Evolutionary conservation across 805 yeast genomes (phyloP).

Genomic region (Saccharomycopsis selenospora): DNA sequence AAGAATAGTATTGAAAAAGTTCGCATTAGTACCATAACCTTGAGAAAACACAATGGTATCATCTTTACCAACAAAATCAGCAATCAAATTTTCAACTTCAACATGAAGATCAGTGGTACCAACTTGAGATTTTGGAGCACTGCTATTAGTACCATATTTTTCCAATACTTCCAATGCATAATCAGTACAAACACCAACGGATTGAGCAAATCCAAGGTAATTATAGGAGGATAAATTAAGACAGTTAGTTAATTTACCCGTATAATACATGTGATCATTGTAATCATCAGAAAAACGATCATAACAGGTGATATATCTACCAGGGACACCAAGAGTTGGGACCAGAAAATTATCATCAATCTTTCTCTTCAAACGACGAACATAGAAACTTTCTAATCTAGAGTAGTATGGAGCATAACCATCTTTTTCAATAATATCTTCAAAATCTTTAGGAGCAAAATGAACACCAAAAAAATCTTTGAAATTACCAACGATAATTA

Average conservation of each 20-base stretch:
- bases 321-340: constrained; percentile 97
- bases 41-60: constrained; percentile 80
- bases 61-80: constrained; percentile 85
- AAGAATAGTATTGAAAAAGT: constrained; percentile 72
- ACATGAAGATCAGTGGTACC: constrained; percentile 75
- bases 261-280: constrained; percentile 58
- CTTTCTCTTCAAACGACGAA: constrained; percentile 84
- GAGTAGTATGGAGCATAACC: constrained; percentile 97
- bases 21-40: constrained; percentile 96
- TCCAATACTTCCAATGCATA: constrained; percentile 55
- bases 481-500: constrained; percentile 83
- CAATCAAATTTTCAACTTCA: constrained; percentile 68
- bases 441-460: constrained; percentile 59
- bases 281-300: constrained; percentile 67
- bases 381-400: constrained; percentile 88
- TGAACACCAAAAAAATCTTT: constrained; percentile 80
- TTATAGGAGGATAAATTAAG: constrained; percentile 86
- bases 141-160: constrained; percentile 68
- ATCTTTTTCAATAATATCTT: constrained; percentile 63
- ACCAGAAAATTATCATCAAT: constrained; percentile 92
- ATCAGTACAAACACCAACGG: constrained; percentile 85
- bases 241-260: constrained; percentile 71
- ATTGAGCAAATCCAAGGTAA: constrained; percentile 94
- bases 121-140: constrained; percentile 66
- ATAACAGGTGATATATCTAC: constrained; percentile 76